Base-by-base conservation (phyloP, 352 stramenopile genomes). In the Phytophthora colocasiae region DNA sequence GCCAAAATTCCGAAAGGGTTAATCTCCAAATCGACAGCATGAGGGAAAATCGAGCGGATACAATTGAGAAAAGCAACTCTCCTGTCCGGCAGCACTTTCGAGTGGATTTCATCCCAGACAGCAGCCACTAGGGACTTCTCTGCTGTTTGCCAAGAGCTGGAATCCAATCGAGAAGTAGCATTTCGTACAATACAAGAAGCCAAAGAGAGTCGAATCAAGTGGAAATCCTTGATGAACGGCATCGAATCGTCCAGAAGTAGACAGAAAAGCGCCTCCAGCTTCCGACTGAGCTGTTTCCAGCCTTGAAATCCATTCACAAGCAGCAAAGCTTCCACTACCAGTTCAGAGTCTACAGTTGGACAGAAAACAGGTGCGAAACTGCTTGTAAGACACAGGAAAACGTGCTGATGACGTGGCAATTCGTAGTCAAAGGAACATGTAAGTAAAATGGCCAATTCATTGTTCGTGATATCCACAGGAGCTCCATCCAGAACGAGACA, bases 31-130 rank as follows among this genome's bases (percentile, higher is more conserved):
- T 76, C 50, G 27, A 46, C 58, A 19, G 77, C 77, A 12, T 62
- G 32, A 0, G 79, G 72, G 31, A 88, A 86, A 29, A 86, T 44
- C 0, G 51, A 56, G 10, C 73, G 71, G 46, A 85, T 66, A 29
- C 53, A 55, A n/a, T 85, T 87, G 9, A 83, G 26, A 22, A 88
- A 77, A 0, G 73, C 49, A 1, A 87, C 40, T 41, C 77, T 63
- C 17, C 73, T 73, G 10, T 82, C 64, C 9, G 79, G 79, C 12
- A 84, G 14, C 3, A 88, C 50, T 47, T 72, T 83, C 1, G 68
- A 52, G n/a, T 74, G 55, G 11, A 84, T 11, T 62, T 86, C 75
- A 36, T 85, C 73, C 79, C 77, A 90, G 1, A 90, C 45, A n/a
- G 79, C 66, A 14, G 75, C 40, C 4, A 87, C 68, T 7, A 87